A percentile compares a stretch with the other conserved stretches of the same genome.
Conservation (phyloP, 352 stramenopile genomes). For the Globisporangium yorkense region DNA sequence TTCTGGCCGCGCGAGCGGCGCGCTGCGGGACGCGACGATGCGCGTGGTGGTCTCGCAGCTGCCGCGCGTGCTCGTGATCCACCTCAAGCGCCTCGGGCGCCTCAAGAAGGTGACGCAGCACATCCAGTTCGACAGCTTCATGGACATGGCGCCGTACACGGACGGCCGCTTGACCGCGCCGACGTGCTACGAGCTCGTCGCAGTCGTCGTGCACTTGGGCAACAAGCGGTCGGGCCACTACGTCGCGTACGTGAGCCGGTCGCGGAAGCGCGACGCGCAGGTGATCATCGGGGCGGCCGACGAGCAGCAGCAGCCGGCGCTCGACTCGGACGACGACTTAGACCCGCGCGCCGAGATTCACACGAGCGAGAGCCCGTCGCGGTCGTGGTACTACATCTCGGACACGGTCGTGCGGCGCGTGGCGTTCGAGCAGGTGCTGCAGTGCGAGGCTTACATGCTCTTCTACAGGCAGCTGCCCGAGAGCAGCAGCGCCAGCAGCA, state of each 20-base stretch:
- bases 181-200: constrained; percentile 54
- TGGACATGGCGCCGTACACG: constrained; percentile 46
- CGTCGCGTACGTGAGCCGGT: constrained; percentile 64
- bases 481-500: neutral
- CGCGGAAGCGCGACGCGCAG: constrained; percentile 23
- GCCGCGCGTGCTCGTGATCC: constrained; percentile 54
- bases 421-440: constrained; percentile 52
- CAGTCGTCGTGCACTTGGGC: constrained; percentile 66
- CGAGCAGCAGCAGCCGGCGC: neutral
- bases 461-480: constrained; percentile 47
- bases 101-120: constrained; percentile 62
- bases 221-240: constrained; percentile 71
- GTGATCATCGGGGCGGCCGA: neutral
- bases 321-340: constrained; percentile 19
- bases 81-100: constrained; percentile 57
- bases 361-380: constrained; percentile 16
- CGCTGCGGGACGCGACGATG: constrained; percentile 50
- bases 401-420: constrained; percentile 62
- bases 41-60: constrained; percentile 41
- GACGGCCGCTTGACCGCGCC: constrained; percentile 16
- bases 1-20: constrained; percentile 16
- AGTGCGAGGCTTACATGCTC: constrained; percentile 77
- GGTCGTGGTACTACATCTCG: constrained; percentile 65
- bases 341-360: constrained; percentile 19
- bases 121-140: constrained; percentile 45